Percentiles rank a stretch among this genome's conserved stretches.
These are phyloP conservation scores for Scalesia atractyloides DNA, from an alignment of 129 eudicot species.

Conservation along the genomic window DNA sequence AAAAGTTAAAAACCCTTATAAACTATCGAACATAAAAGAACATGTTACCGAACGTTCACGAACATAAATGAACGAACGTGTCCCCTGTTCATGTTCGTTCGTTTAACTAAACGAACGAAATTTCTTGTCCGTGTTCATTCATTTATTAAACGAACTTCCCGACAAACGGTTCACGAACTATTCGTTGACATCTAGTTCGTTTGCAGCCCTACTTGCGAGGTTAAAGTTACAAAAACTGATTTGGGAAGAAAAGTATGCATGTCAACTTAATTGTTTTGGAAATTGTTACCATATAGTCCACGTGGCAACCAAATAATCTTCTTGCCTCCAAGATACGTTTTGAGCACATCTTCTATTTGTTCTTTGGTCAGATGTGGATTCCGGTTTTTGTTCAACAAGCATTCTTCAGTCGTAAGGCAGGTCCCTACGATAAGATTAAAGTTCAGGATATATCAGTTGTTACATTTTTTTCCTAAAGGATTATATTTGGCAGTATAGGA, in stretches of 20 bases:
- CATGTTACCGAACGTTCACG: too few relatives aligned
- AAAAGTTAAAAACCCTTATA: too few relatives aligned
- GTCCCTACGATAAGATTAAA: constrained; percentile 61
- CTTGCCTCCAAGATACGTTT: constrained; percentile 75
- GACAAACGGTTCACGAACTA: too few relatives aligned
- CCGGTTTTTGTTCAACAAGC: constrained; percentile 86
- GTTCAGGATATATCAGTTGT: background rate
- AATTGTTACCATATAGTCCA: constrained; percentile 69
- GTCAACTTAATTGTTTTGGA: background rate
- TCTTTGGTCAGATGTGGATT: constrained; percentile 77
- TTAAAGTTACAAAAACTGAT: background rate
- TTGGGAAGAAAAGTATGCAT: background rate
- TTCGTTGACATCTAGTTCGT: too few relatives aligned
- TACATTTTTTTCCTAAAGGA: background rate
- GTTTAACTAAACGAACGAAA: too few relatives aligned
- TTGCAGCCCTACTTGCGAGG: background rate
- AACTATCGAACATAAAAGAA: too few relatives aligned
- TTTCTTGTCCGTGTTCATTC: too few relatives aligned
- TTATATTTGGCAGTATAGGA: background rate
- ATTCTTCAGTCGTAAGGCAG: constrained; percentile 96
- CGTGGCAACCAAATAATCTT: constrained; percentile 91
- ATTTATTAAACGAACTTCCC: too few relatives aligned
- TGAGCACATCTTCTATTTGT: constrained; percentile 82
- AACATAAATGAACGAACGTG: too few relatives aligned
- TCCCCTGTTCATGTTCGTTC: too few relatives aligned